phyloP scores from a whole-genome alignment of 257 asterid genomes.

The Jasminum sambac region DNA sequence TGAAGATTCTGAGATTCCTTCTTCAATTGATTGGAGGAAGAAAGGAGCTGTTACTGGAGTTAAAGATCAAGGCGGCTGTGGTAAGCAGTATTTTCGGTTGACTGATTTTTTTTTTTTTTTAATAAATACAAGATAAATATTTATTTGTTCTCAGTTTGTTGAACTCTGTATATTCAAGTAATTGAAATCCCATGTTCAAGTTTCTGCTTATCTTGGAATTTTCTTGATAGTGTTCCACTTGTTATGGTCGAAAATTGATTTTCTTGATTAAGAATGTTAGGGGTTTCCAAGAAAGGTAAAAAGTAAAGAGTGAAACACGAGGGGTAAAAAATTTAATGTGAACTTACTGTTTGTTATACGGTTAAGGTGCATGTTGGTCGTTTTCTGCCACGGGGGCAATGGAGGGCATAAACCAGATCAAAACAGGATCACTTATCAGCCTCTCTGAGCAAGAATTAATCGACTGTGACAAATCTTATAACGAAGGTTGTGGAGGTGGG shows the following conservation, averaged over 20 bases:
- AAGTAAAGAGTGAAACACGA: no score
- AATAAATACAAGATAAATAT: background rate
- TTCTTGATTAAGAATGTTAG: background rate
- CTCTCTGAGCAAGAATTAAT: conserved; percentile 93
- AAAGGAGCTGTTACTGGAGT: conserved; percentile 86
- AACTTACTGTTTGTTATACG: conserved; percentile 5
- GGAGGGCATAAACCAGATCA: conserved; percentile 86
- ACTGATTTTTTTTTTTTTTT: background rate
- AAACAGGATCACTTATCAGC: conserved; percentile 77
- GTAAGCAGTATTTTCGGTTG: conserved; percentile 37
- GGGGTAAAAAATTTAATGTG: background rate
- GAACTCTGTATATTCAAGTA: background rate
- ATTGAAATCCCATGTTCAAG: conserved; percentile 13
- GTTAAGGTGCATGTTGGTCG: conserved; percentile 95
- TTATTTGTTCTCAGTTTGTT: background rate
- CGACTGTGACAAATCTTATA: conserved; percentile 80
- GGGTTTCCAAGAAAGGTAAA: no score
- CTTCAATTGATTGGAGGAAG: conserved; percentile 81
- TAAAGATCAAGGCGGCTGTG: conserved; percentile 91
- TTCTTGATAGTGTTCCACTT: background rate
- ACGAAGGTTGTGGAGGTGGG: conserved; percentile 88
- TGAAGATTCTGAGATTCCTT: conserved; percentile 48
- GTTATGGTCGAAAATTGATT: background rate
- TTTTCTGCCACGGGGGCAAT: conserved; percentile 96
- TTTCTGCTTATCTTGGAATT: background rate